Percentiles rank a stretch among this genome's conserved stretches.
Conservation (phyloP, 2,329 filamentous ascomycete genomes). For the Magnaporthiopsis rhizophila region DNA sequence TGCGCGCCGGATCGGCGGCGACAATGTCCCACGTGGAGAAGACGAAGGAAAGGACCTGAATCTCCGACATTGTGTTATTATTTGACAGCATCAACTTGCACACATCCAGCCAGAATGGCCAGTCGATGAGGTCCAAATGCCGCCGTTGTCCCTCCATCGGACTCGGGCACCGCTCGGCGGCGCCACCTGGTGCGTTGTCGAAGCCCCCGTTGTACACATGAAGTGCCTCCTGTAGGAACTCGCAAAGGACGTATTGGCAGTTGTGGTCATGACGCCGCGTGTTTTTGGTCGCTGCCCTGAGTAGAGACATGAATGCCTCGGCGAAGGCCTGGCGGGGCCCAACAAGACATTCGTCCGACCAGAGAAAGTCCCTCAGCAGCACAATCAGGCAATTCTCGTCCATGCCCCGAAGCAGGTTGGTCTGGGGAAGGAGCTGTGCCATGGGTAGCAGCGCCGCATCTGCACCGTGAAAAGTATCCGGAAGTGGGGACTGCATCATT, state of each 20-base stretch:
- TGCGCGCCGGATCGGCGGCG: slow-evolving; percentile 55
- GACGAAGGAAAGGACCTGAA: slow-evolving; percentile 73
- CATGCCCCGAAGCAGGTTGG: slow-evolving; percentile 71
- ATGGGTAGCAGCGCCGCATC: slow-evolving; percentile 61
- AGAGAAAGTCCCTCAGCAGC: slow-evolving; percentile 72
- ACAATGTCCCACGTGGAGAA: slow-evolving; percentile 74
- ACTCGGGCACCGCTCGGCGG: slow-evolving; percentile 1
- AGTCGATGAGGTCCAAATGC: slow-evolving; percentile 46
- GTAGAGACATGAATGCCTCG: slow-evolving; percentile 62
- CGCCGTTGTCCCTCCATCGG: not conserved
- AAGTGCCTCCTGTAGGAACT: slow-evolving; percentile 79
- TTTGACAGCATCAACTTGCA: slow-evolving; percentile 72
- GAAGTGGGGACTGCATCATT: slow-evolving; percentile 31
- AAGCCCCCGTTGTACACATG: slow-evolving; percentile 48
- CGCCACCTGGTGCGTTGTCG: slow-evolving; percentile 21
- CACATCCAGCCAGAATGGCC: slow-evolving; percentile 79
- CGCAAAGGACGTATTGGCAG: slow-evolving; percentile 83
- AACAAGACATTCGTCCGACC: slow-evolving; percentile 34
- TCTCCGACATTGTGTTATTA: slow-evolving; percentile 83
- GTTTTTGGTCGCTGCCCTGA: slow-evolving; percentile 66
- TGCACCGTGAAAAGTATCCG: slow-evolving; percentile 38
- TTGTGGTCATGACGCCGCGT: slow-evolving; percentile 76
- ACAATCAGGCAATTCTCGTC: slow-evolving; percentile 82
- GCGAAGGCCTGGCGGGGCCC: slow-evolving; percentile 62
- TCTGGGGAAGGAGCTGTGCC: slow-evolving; percentile 46